Evolutionary conservation across 1,139 yeast species (phyloP), one percentile per base, ranked within the genome.

Genomic region (Schwanniomyces etchellsii): DNA sequence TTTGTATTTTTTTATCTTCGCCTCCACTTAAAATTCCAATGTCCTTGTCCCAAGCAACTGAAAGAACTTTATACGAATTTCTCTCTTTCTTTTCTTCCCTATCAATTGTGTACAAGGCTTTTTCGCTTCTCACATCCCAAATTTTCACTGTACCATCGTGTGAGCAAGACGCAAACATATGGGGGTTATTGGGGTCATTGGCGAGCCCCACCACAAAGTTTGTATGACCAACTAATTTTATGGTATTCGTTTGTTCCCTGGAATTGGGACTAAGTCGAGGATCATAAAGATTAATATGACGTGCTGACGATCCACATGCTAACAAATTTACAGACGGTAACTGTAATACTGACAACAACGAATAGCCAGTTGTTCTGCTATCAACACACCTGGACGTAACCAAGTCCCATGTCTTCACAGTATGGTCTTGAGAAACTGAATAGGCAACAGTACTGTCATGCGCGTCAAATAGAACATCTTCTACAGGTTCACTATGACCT

Each of bases 121-220:
- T 76, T 42, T 80, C 84, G 2, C 96, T 82, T 48, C 99, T 77
- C 9, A 89, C 74, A 56, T 91, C 99, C 99, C 99, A 91, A 14
- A 91, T 82, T 46, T 88, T 81, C 26, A 83, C 93, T 2, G 95
- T 83, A 16, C 97, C 96, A 56, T 91, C 99, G 52, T 88, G 96
- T 10, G 96, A 86, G 12, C 83, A 95, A 5, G 95, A 83, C 14
- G 86, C 77, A 48, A 91, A 73, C 79, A 86, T 76, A 56, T 85
- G 80, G 30, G 76, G 83, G 44, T 78, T 81, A 39, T 73, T 74
- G 7, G 95, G 91, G 35, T 81, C 73, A 4, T 83, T 74, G 26
- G 81, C 75, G 40, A 91, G 64, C 3, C 82, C 73, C 14, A 82
- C 93, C 22, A 91, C 97, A 52, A 91, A 88, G 58, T 89, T 89